A percentile compares a stretch with the other conserved stretches of the same genome.
These are phyloP conservation scores for Guyanaporus albipodus DNA, from an alignment of 768 basidiomycete species.

Conservation along the genomic window DNA sequence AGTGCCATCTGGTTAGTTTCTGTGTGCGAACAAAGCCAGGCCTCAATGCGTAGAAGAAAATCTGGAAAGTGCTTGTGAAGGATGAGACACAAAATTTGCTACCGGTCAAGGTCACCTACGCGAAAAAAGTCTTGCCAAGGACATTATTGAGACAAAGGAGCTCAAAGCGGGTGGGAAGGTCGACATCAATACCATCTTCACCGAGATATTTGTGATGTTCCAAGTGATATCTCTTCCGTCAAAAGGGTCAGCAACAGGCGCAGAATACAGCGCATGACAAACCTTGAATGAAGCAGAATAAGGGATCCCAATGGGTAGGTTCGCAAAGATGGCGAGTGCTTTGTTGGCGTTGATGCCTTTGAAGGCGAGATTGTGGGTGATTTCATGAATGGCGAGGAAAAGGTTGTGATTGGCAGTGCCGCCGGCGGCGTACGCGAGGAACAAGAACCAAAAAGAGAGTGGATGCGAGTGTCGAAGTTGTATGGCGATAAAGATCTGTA, in stretches of 20 bases:
- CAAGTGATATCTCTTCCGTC: constrained; percentile 75
- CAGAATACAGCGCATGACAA: constrained; percentile 2
- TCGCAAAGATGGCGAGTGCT: constrained; percentile 83
- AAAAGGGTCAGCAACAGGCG: constrained; percentile 2
- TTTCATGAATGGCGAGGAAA: constrained; percentile 97
- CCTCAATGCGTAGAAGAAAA: constrained; percentile 95
- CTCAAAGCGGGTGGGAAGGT: constrained; percentile 86
- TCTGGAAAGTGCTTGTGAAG: constrained; percentile 84
- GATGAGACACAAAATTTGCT: constrained; percentile 5
- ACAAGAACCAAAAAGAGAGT: constrained; percentile 66
- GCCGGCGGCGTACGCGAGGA: constrained; percentile 80
- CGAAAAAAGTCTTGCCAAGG: constrained; percentile 96
- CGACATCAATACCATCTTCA: constrained; percentile 94
- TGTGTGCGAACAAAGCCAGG: constrained; percentile 90
- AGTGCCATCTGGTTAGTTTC: constrained; percentile 77
- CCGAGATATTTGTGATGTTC: constrained; percentile 97
- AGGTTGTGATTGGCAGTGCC: constrained; percentile 97
- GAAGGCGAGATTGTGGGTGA: constrained; percentile 97
- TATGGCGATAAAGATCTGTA: constrained; percentile 68
- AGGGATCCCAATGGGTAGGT: constrained; percentile 90
- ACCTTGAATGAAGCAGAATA: constrained; percentile 97
- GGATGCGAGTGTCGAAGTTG: constrained; percentile 66
- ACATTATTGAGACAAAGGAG: constrained; percentile 89
- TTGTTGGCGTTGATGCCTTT: constrained; percentile 79
- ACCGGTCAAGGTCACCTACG: constrained; percentile 46